Conservation (phyloP, 164 flowering plant genomes). For the Dillenia turbinata region DNA sequence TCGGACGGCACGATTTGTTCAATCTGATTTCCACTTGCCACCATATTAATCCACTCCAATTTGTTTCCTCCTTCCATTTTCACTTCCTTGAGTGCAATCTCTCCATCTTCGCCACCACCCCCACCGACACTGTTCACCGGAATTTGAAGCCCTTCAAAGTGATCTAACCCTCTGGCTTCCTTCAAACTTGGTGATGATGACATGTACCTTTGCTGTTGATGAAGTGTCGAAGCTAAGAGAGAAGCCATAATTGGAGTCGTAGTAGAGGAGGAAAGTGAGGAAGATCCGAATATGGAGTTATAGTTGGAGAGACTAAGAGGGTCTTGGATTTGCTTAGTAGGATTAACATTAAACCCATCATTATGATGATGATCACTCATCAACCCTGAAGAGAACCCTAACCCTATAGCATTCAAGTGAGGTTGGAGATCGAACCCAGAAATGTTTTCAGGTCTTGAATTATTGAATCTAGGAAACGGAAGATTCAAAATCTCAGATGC, state of each 20-base stretch:
- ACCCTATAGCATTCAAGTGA: conserved; percentile 37
- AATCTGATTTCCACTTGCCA: conserved; percentile 27
- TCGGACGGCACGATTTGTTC: conserved; percentile 33
- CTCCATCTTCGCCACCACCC: neutral
- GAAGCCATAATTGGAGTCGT: conserved; percentile 36
- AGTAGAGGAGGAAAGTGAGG: conserved; percentile 17
- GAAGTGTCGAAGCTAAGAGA: conserved; percentile 32
- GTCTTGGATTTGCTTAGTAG: conserved; percentile 24
- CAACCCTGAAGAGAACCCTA: conserved; percentile 47
- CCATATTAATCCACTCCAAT: conserved; percentile 8
- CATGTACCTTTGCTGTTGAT: conserved; percentile 21
- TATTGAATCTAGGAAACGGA: conserved; percentile 23
- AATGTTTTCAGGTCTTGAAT: conserved; percentile 16
- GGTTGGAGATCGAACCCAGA: conserved; percentile 30
- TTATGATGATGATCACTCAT: conserved; percentile 5
- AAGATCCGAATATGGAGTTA: conserved; percentile 33
- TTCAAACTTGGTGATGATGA: conserved; percentile 11
- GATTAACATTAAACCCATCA: conserved; percentile 20
- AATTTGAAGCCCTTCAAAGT: conserved; percentile 32
- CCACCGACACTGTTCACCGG: conserved; percentile 2
- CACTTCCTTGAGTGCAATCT: conserved; percentile 22
- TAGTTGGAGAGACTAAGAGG: conserved; percentile 28
- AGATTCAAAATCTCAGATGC: conserved; percentile 27
- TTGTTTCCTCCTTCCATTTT: conserved; percentile 38
- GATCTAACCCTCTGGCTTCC: conserved; percentile 13